Evolutionary conservation across 2,329 filamentous ascomycete genomes (phyloP).

Genomic region (Colletotrichum nymphaeae): DNA sequence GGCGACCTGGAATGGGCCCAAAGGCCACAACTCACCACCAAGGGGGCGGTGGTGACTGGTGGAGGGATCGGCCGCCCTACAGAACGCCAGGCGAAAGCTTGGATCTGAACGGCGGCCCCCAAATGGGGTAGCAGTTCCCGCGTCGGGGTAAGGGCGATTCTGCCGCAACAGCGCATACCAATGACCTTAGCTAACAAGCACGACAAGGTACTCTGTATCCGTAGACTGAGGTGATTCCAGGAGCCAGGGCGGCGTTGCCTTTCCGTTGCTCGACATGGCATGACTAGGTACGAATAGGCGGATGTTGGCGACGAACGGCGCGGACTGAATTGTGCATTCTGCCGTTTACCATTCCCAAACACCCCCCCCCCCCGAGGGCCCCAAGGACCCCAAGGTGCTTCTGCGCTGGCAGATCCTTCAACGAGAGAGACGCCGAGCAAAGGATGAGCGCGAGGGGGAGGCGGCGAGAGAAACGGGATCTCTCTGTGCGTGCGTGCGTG

Average conservation of each 20-base stretch:
- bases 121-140: conserved; percentile 3
- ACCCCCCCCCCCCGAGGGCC: not conserved
- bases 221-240: not conserved
- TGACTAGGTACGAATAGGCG: not conserved
- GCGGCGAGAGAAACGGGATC: not conserved
- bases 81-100: conserved; percentile 9
- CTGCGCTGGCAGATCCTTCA: not conserved
- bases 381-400: not conserved
- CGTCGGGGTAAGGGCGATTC: not conserved
- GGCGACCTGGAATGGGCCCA: no score
- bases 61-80: not conserved
- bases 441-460: not conserved
- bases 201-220: no score
- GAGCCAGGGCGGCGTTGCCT: not conserved
- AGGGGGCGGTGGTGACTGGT: not conserved
- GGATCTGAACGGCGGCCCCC: conserved; percentile 11
- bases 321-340: not conserved
- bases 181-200: not conserved
- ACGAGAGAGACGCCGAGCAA: not conserved
- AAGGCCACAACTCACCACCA: no score
- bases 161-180: not conserved
- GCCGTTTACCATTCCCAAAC: not conserved
- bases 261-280: not conserved
- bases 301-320: not conserved
- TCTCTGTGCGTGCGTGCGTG: not conserved